A percentile compares a stretch with the other conserved stretches of the same genome.
Conservation (phyloP, 2,329 filamentous ascomycete species). For the Daldinia sp. region DNA sequence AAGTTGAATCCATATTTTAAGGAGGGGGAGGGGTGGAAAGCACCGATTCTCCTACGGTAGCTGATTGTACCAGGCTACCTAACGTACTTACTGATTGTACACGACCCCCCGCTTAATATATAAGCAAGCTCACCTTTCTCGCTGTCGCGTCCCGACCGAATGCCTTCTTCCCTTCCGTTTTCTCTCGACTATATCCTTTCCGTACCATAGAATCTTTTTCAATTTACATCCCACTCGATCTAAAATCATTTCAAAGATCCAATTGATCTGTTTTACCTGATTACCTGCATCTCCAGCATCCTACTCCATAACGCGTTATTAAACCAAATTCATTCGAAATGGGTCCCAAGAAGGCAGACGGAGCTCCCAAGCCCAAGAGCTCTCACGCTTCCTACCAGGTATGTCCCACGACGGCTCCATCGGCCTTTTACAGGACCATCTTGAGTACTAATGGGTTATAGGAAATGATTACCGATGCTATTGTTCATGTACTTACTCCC, state of each 20-base stretch:
- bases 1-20: slow-evolving; percentile 14
- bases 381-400: slow-evolving; percentile 68
- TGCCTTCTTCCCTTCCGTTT: slow-evolving; percentile 53
- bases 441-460: slow-evolving; percentile 51
- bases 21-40: slow-evolving; percentile 23
- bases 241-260: slow-evolving; percentile 42
- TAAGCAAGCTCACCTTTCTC: slow-evolving; percentile 67
- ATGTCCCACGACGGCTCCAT: slow-evolving; percentile 44
- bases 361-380: slow-evolving; percentile 60
- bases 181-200: slow-evolving; percentile 45
- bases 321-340: slow-evolving; percentile 52
- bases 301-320: slow-evolving; percentile 32
- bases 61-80: slow-evolving; percentile 41
- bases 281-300: slow-evolving; percentile 32
- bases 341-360: slow-evolving; percentile 67
- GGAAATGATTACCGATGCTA: slow-evolving; percentile 71
- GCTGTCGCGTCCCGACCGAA: slow-evolving; percentile 55
- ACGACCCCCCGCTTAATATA: slow-evolving; percentile 63
- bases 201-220: slow-evolving; percentile 27
- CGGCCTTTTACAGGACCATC: slow-evolving; percentile 31
- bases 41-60: slow-evolving; percentile 25
- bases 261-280: slow-evolving; percentile 33
- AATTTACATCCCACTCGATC: slow-evolving; percentile 28
- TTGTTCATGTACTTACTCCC: slow-evolving; percentile 63
- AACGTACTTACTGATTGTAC: slow-evolving; percentile 62